A percentile compares a stretch with the other conserved stretches of the same genome.
Conservation (phyloP, 75 land plant genomes). For the Isoetes taiwanensis region DNA sequence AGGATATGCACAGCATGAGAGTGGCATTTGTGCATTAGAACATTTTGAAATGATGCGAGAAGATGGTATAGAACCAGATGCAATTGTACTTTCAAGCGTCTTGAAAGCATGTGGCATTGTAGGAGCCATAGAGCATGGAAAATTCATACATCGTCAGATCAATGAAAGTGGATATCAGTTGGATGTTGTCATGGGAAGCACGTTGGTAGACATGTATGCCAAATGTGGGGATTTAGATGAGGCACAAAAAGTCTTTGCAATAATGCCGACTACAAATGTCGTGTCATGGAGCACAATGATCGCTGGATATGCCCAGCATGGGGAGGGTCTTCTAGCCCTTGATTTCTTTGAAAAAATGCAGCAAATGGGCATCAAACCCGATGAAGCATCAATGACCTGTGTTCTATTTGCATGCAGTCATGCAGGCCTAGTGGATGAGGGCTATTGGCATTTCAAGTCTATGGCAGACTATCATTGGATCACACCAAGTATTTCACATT, state of each 20-base stretch:
- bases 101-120: neutral
- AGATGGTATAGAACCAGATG: neutral
- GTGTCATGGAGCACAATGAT: constrained; percentile 27
- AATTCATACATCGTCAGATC: neutral
- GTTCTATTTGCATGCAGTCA: no score
- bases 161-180: constrained; percentile 7
- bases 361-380: constrained; percentile 5
- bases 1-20: no score
- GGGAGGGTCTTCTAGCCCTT: constrained; percentile 9
- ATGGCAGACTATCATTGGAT: neutral
- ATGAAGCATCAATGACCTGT: no score
- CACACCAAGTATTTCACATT: neutral
- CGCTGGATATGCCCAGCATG: constrained; percentile 9
- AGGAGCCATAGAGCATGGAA: neutral
- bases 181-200: constrained; percentile 10
- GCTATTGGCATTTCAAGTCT: neutral
- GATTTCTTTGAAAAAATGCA: constrained; percentile 12
- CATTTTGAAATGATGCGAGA: constrained; percentile 3
- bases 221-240: constrained; percentile 7
- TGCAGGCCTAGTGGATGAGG: no score
- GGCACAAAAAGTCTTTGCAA: constrained; percentile 16
- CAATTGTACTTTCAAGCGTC: constrained; percentile 1
- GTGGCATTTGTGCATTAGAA: no score
- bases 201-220: constrained; percentile 13
- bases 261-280: constrained; percentile 15